Base-by-base conservation (phyloP, 2,329 filamentous ascomycete species). In the Apiospora kogelbergensis region DNA sequence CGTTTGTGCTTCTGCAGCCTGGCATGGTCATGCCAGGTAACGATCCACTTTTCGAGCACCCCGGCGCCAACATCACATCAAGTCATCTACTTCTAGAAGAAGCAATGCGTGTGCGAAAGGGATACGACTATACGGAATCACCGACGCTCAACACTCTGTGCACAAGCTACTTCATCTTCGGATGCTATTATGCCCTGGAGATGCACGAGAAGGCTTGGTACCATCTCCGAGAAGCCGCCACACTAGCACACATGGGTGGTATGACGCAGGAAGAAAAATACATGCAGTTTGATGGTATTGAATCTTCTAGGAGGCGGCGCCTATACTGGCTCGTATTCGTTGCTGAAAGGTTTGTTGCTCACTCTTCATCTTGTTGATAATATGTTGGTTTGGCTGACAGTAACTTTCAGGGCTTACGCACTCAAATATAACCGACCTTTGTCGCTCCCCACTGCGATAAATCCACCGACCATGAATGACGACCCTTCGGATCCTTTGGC, bases 161-260 rank as follows among this genome's bases (percentile, higher is more conserved):
- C 69, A 93, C 91, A n/a, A 94, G 91, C 67, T 94, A 93, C 79
- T 94, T 95, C 78, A 78, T 95, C 33, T 94, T 93, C 74, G 91
- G 88, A 45, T 91, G 90, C 69, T 89, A 91, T 77, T 91, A 91
- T 70, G 90, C 89, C 45, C 81, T 93, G 63, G 91, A 94, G 71
- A 84, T 90, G 77, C 91, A 94, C 77, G 89, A 92, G 71, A 90
- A 90, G 78, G 92, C 92, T 1, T 95, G 93, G 92, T 94, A 90
- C 76, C 89, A 93, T 77, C 82, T 95, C 11, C 89, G 92, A 33
- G 93, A 96, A 79, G 91, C 91, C 6, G 91, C 89, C 1, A 94
- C 92, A 6, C 84, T 95, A 78, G 84, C 87, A 37, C 85, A 89
- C 73, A 86, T 91, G 74, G 79, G 83, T 37, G 84, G 84, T 67